Evolutionary conservation across 2,329 filamentous ascomycete genomes (phyloP), one percentile per base, ranked within the genome.

Genomic region (Neofusicoccum sp.): DNA sequence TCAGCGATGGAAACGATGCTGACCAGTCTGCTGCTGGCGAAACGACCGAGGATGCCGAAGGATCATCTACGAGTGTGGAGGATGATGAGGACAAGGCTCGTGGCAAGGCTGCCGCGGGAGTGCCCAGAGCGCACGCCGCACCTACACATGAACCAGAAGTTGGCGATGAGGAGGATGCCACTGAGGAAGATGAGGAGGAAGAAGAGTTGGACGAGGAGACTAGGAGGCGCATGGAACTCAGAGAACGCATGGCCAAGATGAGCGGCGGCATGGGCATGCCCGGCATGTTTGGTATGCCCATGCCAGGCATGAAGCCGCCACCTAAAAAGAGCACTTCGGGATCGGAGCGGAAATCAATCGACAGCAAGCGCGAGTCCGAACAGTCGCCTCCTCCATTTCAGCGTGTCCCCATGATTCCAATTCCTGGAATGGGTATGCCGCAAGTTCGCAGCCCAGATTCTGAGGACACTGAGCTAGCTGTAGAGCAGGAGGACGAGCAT

Each of bases 231-330:
- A 87, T 96, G 76, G 93, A 97, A 72, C 81, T 99, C 33, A 86
- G 95, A 63, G 92, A 95, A 63, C 87, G 95, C 68, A 99, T 99
- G 91, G 95, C 95, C 47, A 97, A 96, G 78, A 95, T 99, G 89
- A 96, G 93, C 67, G 93, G 93, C 60, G 93, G 93, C 24, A 96
- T 96, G 91, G 91, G 91, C 48, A 96, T 98, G 89, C 87, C 91
- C 72, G 91, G 91, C 68, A 95, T 98, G 87, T 96, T 96, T 73
- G 86, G 86, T 62, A 84, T 91, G 72, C 84, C 87, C 14, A 83
- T 89, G 77, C 79, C 82, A 62, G 77, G 76, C 4, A 67, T 72
- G 63, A 56, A 56, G 41, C 47, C 48, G 20, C 71, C 74, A 45
- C 72, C 78, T 53, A 79, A 80, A 65, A 78, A 81, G 38, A 82